Evolutionary conservation across 345 rosid genomes (phyloP), one percentile per base, ranked within the genome.

Genomic region (Passiflora organensis): DNA sequence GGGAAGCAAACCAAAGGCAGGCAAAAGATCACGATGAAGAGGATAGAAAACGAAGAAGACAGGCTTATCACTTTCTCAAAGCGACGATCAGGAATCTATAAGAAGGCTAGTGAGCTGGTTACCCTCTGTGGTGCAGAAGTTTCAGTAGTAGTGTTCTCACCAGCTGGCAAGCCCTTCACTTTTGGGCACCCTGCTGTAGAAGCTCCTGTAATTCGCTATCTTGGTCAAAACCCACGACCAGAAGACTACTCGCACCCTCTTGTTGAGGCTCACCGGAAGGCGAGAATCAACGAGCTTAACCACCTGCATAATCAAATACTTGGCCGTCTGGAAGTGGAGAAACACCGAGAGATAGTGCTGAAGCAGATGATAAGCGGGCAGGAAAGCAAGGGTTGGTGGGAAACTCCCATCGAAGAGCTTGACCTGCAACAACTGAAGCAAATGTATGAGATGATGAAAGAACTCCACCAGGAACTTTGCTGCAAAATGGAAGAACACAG

Each of bases 311-410:
- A 6, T 36, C 6, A 36, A 12, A 12, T 36, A 36, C 20, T 22
- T 6, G 14, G 21, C 16, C 60, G 60, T 43, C 1, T 54, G 50
- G 72, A 67, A 24, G 41, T 48, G 4, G 72, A 53, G 20, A 60
- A 32, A 47, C 59, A 54, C 36, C 23, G 48, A 14, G 61, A 51
- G 13, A 46, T 53, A 34, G 56, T 53, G 5, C 56, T 59, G 10
- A 32, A 21, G 18, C 38, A 48, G 34, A 17, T 55, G 18, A 47
- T 32, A 28, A 60, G 60, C 39, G 50, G 32, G 2, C 32, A 37
- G n/a, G 22, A 32, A 6, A 21, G 2, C 2, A 37, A 42, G 4
- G 36, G 20, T 32, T 66, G 70, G 70, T 66, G 71, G 71, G 60
- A 59, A 17, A n/a, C 43, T 3, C 65, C 71, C 12, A 41, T 53